phyloP scores from a whole-genome alignment of 768 basidiomycete species.

The Leccinum fibrillosum region DNA sequence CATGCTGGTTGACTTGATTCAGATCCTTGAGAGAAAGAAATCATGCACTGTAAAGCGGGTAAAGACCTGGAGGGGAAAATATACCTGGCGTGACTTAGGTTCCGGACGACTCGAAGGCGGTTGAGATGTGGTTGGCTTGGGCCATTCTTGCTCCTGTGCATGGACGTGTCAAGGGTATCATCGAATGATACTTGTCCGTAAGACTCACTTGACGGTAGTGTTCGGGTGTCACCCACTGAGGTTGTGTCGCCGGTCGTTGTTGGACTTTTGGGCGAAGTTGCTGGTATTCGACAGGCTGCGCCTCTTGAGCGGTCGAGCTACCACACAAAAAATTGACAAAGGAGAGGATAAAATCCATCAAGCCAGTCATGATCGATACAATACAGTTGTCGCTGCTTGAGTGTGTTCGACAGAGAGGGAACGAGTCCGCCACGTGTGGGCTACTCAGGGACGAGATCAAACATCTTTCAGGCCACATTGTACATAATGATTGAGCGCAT shows the following conservation, averaged over 20 bases:
- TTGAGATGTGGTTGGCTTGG: slow-evolving; percentile 10
- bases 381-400: neutral
- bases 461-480: neutral
- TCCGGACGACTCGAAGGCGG: slow-evolving; percentile 10
- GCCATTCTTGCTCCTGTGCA: slow-evolving; percentile 12
- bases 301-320: slow-evolving; percentile 14
- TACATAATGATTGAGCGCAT: slow-evolving; percentile 12
- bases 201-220: slow-evolving; percentile 14
- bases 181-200: neutral
- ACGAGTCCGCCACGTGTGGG: neutral
- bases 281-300: slow-evolving; percentile 1
- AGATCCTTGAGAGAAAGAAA: slow-evolving; percentile 38
- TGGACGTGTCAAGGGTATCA: neutral
- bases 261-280: neutral
- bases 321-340: slow-evolving; percentile 25
- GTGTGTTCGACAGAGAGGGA: neutral
- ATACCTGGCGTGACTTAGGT: slow-evolving; percentile 15
- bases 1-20: slow-evolving; percentile 63
- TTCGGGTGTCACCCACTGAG: slow-evolving; percentile 1
- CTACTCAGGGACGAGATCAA: neutral
- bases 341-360: slow-evolving; percentile 26
- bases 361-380: slow-evolving; percentile 14
- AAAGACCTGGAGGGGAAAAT: neutral
- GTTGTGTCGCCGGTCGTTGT: slow-evolving; percentile 5
- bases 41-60: neutral